Evolutionary conservation across 495 filamentous ascomycete genomes (phyloP).

Genomic region (Aspergillus leporis): DNA sequence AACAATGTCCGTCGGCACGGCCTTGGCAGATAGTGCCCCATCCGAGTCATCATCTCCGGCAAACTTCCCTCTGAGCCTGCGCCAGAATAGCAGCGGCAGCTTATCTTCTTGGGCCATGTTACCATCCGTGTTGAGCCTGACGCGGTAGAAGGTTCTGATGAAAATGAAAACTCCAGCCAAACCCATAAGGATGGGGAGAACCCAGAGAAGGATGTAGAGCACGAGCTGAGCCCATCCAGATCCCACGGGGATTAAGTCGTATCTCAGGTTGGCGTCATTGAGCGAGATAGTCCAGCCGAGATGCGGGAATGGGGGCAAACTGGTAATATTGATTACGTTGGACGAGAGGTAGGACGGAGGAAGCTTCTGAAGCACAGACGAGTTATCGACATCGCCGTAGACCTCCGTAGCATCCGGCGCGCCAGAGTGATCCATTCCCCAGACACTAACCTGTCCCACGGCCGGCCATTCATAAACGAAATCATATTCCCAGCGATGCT

Average conservation of each 20-base stretch:
- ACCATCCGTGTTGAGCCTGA: constrained; percentile 70
- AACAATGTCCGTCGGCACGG: constrained; percentile 41
- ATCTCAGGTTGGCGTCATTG: constrained; percentile 56
- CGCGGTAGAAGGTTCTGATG: constrained; percentile 65
- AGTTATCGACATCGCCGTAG: constrained; percentile 61
- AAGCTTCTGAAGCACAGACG: constrained; percentile 62
- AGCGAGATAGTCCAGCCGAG: constrained; percentile 57
- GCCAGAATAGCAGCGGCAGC: constrained; percentile 37
- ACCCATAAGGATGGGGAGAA: constrained; percentile 55
- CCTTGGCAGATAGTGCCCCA: constrained; percentile 24
- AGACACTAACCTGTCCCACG: constrained; percentile 63
- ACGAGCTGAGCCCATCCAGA: constrained; percentile 56
- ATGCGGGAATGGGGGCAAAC: constrained; percentile 53
- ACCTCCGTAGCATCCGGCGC: constrained; percentile 59
- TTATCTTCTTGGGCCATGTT: constrained; percentile 51
- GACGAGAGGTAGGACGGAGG: constrained; percentile 59
- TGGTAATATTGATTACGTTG: constrained; percentile 62
- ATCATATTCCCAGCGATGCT: constrained; percentile 60
- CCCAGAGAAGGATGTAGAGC: constrained; percentile 55
- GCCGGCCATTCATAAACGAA: constrained; percentile 68
- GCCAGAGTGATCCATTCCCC: constrained; percentile 67
- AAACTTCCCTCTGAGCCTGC: constrained; percentile 23
- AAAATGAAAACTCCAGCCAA: constrained; percentile 56
- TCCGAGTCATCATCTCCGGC: constrained; percentile 24
- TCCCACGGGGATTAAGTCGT: constrained; percentile 54